Base-by-base conservation (phyloP, 345 rosid species). In the Moricandia moricandioides region DNA sequence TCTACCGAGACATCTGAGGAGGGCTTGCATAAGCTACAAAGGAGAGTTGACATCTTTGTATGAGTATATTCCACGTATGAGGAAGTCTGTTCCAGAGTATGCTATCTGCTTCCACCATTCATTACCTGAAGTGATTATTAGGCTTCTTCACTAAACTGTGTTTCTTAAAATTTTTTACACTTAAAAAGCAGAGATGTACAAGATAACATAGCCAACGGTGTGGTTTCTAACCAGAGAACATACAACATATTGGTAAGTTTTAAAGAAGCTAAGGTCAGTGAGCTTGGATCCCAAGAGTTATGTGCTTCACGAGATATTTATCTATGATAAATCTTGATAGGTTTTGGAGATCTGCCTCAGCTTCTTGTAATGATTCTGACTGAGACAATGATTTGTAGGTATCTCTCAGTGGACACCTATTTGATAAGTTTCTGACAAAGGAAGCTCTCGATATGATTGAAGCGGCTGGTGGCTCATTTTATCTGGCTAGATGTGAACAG, bases 401-500 rank as follows among this genome's bases (percentile, higher is more conserved):
- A 73, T 90, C 98, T 78, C 65, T 94, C 62, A 87, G 91, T 69
- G 98, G 98, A 51, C 96, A 91, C 84, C 74, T 94, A 35, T 94
- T 91, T 73, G 98, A 94, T 82, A 80, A 86, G 71, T 94, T 91
- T 80, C 82, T 91, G 72, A 94, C 90, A 79, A 94, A 94, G 68
- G 97, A 94, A 80, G 98, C 98, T 51, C 81, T 94, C 72, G 96
- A 94, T 78, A 86, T 85, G 49, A 94, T 94, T 29, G 97, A 94
- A 85, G 85, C 81, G 1, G 94, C 90, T 0, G 95, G 98, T 52
- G 96, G 97, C 64, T 83, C 96, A 80, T 94, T 91, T 73, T 96
- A 85, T 79, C 83, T 91, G 86, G 88, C 85, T 18, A 94, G 86
- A 74, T 91, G 98, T 84, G 88, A 90, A 67, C 82, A 89, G 67